A percentile compares a stretch with the other conserved stretches of the same genome.
These are phyloP conservation scores for Cavenderia fasciculata DNA, from an alignment of 78 protist species.

Conservation along the genomic window DNA sequence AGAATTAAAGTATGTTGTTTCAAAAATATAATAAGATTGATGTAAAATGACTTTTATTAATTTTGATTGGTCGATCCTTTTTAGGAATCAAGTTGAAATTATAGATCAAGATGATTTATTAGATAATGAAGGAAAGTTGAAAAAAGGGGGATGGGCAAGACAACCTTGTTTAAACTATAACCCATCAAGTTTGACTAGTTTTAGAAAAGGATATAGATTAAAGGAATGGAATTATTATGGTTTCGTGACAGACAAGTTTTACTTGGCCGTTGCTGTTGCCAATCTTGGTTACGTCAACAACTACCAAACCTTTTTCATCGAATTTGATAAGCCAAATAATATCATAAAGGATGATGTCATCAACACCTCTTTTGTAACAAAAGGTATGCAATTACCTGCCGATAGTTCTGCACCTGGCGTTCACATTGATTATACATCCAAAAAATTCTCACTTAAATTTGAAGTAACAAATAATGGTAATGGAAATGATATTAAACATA, in stretches of 20 bases:
- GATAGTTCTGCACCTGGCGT: conserved; percentile 14
- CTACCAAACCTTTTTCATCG: conserved; percentile 49
- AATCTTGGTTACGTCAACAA: conserved; percentile 38
- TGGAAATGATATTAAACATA: neutral
- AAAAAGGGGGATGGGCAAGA: conserved; percentile 51
- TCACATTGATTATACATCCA: conserved; percentile 10
- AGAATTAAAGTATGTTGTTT: neutral
- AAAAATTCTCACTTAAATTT: conserved; percentile 10
- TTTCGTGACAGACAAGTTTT: conserved; percentile 23
- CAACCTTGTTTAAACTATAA: conserved; percentile 40
- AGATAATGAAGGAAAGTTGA: conserved; percentile 36
- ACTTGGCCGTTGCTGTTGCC: conserved; percentile 49
- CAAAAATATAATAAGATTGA: neutral
- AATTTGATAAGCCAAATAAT: neutral
- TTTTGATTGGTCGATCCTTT: neutral
- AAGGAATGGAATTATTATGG: conserved; percentile 73
- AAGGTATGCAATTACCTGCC: conserved; percentile 23
- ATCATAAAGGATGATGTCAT: conserved; percentile 14
- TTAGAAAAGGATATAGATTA: conserved; percentile 20
- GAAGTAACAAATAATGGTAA: neutral
- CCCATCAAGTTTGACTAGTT: conserved; percentile 24
- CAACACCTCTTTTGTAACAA: conserved; percentile 2
- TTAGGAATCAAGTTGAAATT: conserved; percentile 13
- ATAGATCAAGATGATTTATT: conserved; percentile 8
- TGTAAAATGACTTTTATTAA: neutral